Evolutionary conservation across 345 rosid genomes (phyloP).

Genomic region (Pistacia atlantica): DNA sequence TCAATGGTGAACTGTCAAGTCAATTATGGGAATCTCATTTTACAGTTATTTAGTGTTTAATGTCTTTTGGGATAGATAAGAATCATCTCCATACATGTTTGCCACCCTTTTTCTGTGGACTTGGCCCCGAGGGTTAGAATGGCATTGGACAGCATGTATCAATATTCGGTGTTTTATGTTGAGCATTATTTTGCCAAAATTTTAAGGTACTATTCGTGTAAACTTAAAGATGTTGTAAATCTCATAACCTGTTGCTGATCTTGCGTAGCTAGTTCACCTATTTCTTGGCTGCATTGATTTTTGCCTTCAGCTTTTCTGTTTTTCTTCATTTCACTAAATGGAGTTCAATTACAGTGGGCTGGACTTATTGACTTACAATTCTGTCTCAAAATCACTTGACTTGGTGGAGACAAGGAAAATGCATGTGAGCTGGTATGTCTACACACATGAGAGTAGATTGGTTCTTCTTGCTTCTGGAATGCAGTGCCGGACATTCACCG

Average conservation of each 20-base stretch:
- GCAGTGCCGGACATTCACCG: constrained; percentile 87
- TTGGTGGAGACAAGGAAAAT: constrained; percentile 81
- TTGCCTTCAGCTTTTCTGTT: constrained; percentile 19
- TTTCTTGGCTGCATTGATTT: constrained; percentile 7
- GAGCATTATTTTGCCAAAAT: not conserved
- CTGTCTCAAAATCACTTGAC: constrained; percentile 57
- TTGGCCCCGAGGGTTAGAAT: not conserved
- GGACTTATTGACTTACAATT: constrained; percentile 75
- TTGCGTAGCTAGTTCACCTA: not conserved
- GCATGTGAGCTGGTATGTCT: constrained; percentile 79
- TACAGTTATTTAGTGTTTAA: not conserved
- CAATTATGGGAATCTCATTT: not conserved
- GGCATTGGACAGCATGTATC: not conserved
- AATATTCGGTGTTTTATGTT: not conserved
- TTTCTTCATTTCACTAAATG: constrained; percentile 20
- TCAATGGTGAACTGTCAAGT: not conserved
- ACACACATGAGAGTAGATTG: constrained; percentile 95
- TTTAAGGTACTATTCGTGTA: not conserved
- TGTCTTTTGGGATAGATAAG: not conserved
- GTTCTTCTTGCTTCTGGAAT: constrained; percentile 98
- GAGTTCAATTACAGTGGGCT: constrained; percentile 67
- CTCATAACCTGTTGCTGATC: not conserved
- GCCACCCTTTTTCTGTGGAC: not conserved
- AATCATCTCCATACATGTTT: not conserved
- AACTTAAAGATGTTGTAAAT: constrained; percentile 3